Percentiles rank a stretch among this genome's conserved stretches.
Evolutionary conservation across 257 asterid genomes (phyloP).

Genomic region (Solanum tacnaense): DNA sequence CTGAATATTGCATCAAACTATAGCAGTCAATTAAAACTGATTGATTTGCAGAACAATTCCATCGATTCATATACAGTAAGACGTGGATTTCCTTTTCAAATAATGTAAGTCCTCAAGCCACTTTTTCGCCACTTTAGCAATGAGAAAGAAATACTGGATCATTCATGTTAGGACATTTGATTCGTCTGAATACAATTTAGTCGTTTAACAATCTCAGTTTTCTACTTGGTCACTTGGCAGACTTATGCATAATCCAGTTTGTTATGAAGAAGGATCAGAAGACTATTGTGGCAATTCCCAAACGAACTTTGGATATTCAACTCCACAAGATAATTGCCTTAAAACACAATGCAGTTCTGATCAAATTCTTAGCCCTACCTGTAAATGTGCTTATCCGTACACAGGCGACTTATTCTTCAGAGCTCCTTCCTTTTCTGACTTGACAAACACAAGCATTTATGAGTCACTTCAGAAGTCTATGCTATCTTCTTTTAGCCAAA

Average conservation of each 20-base stretch:
- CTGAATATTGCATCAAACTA: conserved; percentile 11
- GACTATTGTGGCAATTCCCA: conserved; percentile 33
- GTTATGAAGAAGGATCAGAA: conserved; percentile 26
- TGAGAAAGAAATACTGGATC: not conserved
- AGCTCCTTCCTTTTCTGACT: conserved; percentile 62
- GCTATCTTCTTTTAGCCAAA: conserved; percentile 26
- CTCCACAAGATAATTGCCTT: conserved; percentile 36
- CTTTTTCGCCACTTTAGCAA: not conserved
- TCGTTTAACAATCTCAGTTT: not conserved
- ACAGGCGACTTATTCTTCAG: conserved; percentile 49
- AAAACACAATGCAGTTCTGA: conserved; percentile 24
- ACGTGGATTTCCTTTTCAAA: not conserved
- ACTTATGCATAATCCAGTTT: conserved; percentile 48
- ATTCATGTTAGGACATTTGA: not conserved
- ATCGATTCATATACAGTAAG: conserved; percentile 1
- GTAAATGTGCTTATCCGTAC: conserved; percentile 69
- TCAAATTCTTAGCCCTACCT: conserved; percentile 47
- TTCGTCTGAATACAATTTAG: not conserved
- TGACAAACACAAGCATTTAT: conserved; percentile 34
- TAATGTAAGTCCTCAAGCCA: conserved; percentile 9
- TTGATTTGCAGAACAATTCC: conserved; percentile 20
- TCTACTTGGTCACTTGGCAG: conserved; percentile 18
- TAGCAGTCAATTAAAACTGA: conserved; percentile 1
- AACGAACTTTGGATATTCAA: conserved; percentile 21
- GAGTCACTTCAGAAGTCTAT: conserved; percentile 22